Conservation (phyloP, 345 rosid genomes). For the Erodium maritimum region DNA sequence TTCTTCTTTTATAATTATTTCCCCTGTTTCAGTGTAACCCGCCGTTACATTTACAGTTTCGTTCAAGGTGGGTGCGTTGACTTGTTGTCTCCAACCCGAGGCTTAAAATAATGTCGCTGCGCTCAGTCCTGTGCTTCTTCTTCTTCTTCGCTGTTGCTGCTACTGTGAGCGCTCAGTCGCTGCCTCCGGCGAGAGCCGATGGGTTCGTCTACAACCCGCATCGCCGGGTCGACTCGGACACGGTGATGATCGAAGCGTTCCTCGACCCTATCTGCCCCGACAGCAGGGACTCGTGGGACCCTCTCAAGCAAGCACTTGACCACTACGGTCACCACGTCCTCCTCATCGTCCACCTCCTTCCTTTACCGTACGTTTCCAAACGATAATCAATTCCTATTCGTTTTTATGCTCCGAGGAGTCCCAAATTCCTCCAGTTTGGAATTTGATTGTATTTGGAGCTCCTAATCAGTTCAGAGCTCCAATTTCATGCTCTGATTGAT, state of each 20-base stretch:
- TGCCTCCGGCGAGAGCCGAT: conserved; percentile 67
- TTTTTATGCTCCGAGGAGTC: neutral
- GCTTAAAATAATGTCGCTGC: too few relatives aligned
- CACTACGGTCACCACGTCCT: conserved; percentile 55
- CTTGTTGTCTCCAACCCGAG: too few relatives aligned
- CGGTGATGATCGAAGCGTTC: conserved; percentile 67
- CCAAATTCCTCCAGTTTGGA: neutral
- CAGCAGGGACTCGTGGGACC: conserved; percentile 74
- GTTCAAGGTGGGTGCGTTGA: too few relatives aligned
- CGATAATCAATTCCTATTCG: neutral
- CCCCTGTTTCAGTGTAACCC: too few relatives aligned
- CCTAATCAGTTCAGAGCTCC: too few relatives aligned
- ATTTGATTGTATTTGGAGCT: too few relatives aligned
- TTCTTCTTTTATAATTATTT: too few relatives aligned
- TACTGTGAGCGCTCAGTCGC: conserved; percentile 30
- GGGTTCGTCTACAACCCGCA: conserved; percentile 48
- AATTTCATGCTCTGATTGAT: too few relatives aligned
- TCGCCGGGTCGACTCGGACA: conserved; percentile 19
- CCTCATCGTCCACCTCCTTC: conserved; percentile 60
- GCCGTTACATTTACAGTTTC: too few relatives aligned
- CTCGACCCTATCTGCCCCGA: conserved; percentile 88
- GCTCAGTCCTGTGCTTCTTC: neutral
- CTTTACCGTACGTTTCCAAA: conserved; percentile 46
- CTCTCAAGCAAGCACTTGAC: conserved; percentile 51
- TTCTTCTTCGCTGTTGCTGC: conserved; percentile 12